phyloP scores from a whole-genome alignment of 1,139 yeast species.

The Hemisphaericaspora xylofermentans region DNA sequence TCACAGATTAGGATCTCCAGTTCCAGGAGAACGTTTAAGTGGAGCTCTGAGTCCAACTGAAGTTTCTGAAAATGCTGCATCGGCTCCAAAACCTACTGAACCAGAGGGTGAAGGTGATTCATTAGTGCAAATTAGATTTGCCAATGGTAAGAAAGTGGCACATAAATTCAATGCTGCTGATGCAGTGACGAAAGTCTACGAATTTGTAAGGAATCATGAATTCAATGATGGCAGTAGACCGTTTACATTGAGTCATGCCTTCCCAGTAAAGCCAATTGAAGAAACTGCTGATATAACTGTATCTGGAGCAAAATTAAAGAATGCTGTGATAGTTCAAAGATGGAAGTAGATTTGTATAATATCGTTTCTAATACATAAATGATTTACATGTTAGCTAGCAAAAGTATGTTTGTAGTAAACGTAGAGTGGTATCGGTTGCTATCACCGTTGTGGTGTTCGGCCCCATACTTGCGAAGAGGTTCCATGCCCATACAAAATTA shows the following conservation, averaged over 20 bases:
- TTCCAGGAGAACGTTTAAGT: slow-evolving; percentile 61
- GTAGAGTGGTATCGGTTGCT: no score
- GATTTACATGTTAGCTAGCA: no score
- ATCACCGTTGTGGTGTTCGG: no score
- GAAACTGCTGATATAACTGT: slow-evolving; percentile 53
- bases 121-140: slow-evolving; percentile 78
- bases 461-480: neutral
- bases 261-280: slow-evolving; percentile 77
- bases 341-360: slow-evolving; percentile 56
- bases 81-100: slow-evolving; percentile 8
- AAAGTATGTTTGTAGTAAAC: neutral
- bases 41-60: slow-evolving; percentile 12
- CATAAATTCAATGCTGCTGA: slow-evolving; percentile 66
- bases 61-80: neutral
- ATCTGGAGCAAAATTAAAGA: slow-evolving; percentile 72
- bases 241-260: slow-evolving; percentile 75
- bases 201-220: slow-evolving; percentile 55
- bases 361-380: no score
- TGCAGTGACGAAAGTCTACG: slow-evolving; percentile 66
- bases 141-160: slow-evolving; percentile 72
- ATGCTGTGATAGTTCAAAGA: slow-evolving; percentile 89
- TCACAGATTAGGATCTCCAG: slow-evolving; percentile 87
- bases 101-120: slow-evolving; percentile 57
- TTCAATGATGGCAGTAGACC: slow-evolving; percentile 43
- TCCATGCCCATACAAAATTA: neutral